Conservation (phyloP, 2,329 filamentous ascomycete species). For the Xylaria sp. region DNA sequence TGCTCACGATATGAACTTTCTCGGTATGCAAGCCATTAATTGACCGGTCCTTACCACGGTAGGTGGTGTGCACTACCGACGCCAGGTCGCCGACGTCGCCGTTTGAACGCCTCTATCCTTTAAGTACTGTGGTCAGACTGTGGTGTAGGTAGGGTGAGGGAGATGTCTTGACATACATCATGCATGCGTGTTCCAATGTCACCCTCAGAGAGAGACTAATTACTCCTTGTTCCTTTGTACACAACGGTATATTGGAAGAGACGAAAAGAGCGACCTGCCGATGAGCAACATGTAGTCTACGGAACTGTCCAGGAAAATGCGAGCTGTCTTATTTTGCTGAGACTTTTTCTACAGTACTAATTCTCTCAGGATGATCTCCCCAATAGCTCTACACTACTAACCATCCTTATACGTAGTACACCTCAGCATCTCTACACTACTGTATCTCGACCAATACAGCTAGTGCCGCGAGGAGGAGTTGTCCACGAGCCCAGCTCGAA, state of each 20-base stretch:
- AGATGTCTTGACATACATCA: constrained; percentile 30
- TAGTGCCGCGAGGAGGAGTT: constrained; percentile 8
- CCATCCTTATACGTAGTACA: neutral
- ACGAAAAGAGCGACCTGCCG: neutral
- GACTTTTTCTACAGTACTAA: constrained; percentile 22
- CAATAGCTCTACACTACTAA: neutral
- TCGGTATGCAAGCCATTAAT: constrained; percentile 38
- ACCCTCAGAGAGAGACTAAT: constrained; percentile 22
- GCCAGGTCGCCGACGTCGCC: constrained; percentile 38
- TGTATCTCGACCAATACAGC: constrained; percentile 17
- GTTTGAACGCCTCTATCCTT: constrained; percentile 19
- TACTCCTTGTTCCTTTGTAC: constrained; percentile 9
- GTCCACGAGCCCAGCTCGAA: constrained; percentile 1
- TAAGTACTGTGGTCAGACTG: constrained; percentile 3
- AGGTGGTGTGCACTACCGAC: constrained; percentile 20
- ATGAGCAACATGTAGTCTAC: neutral
- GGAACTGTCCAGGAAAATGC: neutral
- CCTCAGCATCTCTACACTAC: constrained; percentile 1
- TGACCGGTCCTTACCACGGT: constrained; percentile 26
- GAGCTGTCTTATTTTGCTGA: constrained; percentile 28
- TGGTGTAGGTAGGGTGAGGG: constrained; percentile 11
- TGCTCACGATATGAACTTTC: neutral
- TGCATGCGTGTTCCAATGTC: constrained; percentile 32
- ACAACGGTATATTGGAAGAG: neutral
- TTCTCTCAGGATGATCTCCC: neutral